phyloP scores from a whole-genome alignment of 768 basidiomycete genomes.

The Rubroboletus satanas region DNA sequence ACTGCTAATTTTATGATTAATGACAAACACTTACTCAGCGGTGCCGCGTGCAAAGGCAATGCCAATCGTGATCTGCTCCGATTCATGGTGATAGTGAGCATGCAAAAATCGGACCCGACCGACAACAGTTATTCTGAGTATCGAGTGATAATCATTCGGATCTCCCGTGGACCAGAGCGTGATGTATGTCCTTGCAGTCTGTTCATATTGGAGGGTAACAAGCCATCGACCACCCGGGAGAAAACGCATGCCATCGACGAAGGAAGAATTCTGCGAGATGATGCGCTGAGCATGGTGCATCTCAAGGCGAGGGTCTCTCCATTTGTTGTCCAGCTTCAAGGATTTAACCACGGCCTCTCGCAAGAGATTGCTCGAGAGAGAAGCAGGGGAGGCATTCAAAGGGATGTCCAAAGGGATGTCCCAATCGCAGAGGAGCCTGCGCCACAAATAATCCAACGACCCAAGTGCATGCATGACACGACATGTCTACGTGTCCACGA shows the following conservation, averaged over 20 bases:
- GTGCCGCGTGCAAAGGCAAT: slow-evolving; percentile 14
- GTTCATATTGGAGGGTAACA: slow-evolving; percentile 39
- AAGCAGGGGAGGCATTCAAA: slow-evolving; percentile 25
- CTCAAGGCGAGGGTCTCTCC: slow-evolving; percentile 37
- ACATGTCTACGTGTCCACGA: slow-evolving; percentile 48
- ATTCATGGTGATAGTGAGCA: slow-evolving; percentile 24
- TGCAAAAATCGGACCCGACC: slow-evolving; percentile 35
- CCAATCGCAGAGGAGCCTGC: slow-evolving; percentile 32
- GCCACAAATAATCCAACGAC: slow-evolving; percentile 54
- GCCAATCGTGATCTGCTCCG: slow-evolving; percentile 20
- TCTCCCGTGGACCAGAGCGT: slow-evolving; percentile 43
- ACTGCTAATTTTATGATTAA: neutral
- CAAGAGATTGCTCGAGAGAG: slow-evolving; percentile 39
- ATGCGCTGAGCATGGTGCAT: slow-evolving; percentile 39
- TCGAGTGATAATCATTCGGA: slow-evolving; percentile 23
- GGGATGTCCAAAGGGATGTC: slow-evolving; percentile 43
- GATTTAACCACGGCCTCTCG: slow-evolving; percentile 41
- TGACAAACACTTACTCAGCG: slow-evolving; percentile 15
- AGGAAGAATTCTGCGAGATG: slow-evolving; percentile 30
- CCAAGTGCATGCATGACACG: slow-evolving; percentile 55
- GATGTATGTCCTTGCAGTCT: slow-evolving; percentile 35
- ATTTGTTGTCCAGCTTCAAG: slow-evolving; percentile 49
- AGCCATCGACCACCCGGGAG: slow-evolving; percentile 49
- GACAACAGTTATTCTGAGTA: slow-evolving; percentile 27
- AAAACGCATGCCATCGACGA: slow-evolving; percentile 44